Evolutionary conservation across 179 eudicot species (phyloP).

Genomic region (Sideroxylon spinosum): DNA sequence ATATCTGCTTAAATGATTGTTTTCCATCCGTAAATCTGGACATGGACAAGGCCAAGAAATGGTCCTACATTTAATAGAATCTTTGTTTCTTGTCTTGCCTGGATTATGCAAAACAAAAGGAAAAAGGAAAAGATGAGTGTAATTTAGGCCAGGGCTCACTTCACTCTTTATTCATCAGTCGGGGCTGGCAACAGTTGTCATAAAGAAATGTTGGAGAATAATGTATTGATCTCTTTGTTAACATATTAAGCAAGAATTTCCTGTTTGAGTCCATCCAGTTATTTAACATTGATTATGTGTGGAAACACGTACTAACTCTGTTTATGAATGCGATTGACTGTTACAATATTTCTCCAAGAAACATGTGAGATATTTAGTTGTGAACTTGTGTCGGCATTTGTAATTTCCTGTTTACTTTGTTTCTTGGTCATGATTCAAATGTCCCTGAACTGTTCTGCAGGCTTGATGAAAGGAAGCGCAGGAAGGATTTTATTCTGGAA

Average conservation of each 20-base stretch:
- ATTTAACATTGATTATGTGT: neutral
- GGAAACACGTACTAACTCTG: neutral
- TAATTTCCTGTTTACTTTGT: constrained; percentile 3
- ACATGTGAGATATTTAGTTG: neutral
- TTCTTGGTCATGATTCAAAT: constrained; percentile 4
- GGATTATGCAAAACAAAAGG: too few relatives aligned
- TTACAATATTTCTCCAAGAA: neutral
- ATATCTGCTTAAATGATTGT: neutral
- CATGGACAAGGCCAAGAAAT: neutral
- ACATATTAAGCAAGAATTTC: neutral
- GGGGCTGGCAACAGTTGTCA: constrained; percentile 1
- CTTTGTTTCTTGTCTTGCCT: neutral
- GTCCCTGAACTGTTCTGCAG: constrained; percentile 25
- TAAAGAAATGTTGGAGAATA: neutral
- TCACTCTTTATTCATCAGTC: neutral
- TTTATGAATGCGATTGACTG: neutral
- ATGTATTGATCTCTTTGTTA: neutral
- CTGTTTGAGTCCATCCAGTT: neutral
- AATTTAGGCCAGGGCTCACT: neutral
- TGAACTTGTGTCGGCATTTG: neutral
- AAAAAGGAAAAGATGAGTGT: too few relatives aligned
- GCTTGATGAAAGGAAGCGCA: constrained; percentile 90
- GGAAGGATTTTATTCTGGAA: constrained; percentile 77
- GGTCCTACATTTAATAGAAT: neutral
- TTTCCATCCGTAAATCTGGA: constrained; percentile 7